Percentiles rank a stretch among this genome's conserved stretches.
phyloP scores from a whole-genome alignment of 192 early-diverging fungal genomes.

The Rhizophagus sp. region DNA sequence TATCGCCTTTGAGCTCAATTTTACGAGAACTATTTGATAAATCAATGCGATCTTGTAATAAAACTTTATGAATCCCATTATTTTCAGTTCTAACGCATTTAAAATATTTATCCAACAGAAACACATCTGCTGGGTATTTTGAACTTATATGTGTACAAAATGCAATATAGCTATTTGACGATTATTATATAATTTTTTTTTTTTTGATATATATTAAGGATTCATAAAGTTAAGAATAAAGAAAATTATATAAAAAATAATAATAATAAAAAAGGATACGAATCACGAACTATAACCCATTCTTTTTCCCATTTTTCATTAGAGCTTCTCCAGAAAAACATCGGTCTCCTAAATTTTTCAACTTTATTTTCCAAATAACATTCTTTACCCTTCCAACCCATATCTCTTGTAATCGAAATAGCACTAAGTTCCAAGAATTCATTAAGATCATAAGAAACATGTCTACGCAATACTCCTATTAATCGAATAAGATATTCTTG shows the following conservation, averaged over 20 bases:
- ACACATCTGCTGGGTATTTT: constrained; percentile 45
- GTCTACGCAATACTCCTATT: constrained; percentile 57
- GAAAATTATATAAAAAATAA: neutral
- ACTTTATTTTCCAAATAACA: constrained; percentile 68
- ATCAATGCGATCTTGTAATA: constrained; percentile 59
- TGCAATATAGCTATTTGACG: constrained; percentile 45
- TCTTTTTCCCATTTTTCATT: constrained; percentile 55
- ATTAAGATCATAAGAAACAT: constrained; percentile 68
- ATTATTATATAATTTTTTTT: neutral
- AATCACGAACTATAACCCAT: constrained; percentile 81
- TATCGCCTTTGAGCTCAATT: constrained; percentile 70
- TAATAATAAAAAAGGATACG: constrained; percentile 29
- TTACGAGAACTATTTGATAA: constrained; percentile 59
- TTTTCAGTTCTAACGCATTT: constrained; percentile 11
- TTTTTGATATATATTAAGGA: neutral
- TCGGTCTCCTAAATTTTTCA: constrained; percentile 51
- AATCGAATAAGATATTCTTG: constrained; percentile 62
- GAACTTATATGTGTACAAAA: constrained; percentile 51
- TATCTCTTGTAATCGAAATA: constrained; percentile 71
- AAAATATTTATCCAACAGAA: constrained; percentile 55
- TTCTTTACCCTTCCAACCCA: constrained; percentile 86
- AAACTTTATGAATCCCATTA: constrained; percentile 32
- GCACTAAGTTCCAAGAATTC: constrained; percentile 77
- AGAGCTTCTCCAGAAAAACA: constrained; percentile 35
- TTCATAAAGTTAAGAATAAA: neutral